Evolutionary conservation across 257 asterid genomes (phyloP), one percentile per base, ranked within the genome.

Genomic region (Anisodus acutangulus): DNA sequence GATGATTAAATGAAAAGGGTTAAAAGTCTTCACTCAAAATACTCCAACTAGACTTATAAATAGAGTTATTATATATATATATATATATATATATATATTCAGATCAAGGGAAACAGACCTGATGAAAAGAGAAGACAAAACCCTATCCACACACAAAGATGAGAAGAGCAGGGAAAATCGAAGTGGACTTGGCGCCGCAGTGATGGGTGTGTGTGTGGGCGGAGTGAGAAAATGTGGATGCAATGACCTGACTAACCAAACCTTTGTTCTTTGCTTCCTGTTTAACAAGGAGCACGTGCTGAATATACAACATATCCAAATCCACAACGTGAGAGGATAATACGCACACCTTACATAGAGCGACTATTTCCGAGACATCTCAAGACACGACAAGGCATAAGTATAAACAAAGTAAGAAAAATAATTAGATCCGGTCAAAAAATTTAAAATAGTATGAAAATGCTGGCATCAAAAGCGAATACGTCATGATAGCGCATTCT

Each of bases 91-190:
- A 39, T 39, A 2, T n/a, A n/a, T 16, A 47, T 22, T 10, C 26
- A 22, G 26, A 22, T 22, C 26, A 6, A 9, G 45, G 84, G 84
- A 8, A 9, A 43, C 31, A 43, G 1, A 51, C 79, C 84, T 66
- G 84, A 81, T 62, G 78, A 64, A 63, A 64, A 64, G 69, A 79
- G 82, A 57, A 79, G 9, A 79, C 6, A 70, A 66, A 81, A 66
- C 67, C 83, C 31, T 39, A 49, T 11, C 53, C n/a, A 41, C 58
- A 39, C 8, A 45, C 26, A 51, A 55, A 78, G 47, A 22, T 26
- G 64, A 9, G 64, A 53, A 35, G 5, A 6, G 16, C 47, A 12
- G 49, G 26, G 26, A 22, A 0, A 22, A 22, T 8, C 76, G 35
- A 22, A 22, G 11, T 39, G 45, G 74, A 41, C 2, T 63, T 43